phyloP scores from a whole-genome alignment of 2,329 filamentous ascomycete species.

The Trichoderma sp. region DNA sequence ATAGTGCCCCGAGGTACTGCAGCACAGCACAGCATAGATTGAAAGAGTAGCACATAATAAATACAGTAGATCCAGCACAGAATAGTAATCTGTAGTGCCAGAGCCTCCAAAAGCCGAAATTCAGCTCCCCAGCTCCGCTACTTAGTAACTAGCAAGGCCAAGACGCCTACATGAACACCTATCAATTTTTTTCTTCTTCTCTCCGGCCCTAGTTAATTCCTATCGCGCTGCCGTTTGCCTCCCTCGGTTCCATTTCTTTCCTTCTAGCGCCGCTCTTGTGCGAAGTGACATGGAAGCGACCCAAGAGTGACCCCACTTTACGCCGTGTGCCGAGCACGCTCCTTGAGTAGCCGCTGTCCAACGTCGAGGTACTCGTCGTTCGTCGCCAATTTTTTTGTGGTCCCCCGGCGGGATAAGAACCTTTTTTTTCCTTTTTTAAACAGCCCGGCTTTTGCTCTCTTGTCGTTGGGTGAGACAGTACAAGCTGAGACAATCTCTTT shows the following conservation, averaged over 20 bases:
- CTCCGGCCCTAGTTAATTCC: neutral
- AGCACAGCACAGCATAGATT: neutral
- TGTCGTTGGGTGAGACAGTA: neutral
- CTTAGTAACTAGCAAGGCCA: neutral
- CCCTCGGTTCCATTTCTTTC: neutral
- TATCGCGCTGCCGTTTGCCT: neutral
- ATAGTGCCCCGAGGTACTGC: neutral
- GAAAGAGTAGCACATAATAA: neutral
- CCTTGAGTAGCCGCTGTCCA: slow-evolving; percentile 17
- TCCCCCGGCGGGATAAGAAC: slow-evolving; percentile 16
- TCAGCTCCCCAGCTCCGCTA: neutral
- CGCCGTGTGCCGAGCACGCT: slow-evolving; percentile 11
- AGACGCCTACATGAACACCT: neutral
- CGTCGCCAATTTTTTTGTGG: neutral
- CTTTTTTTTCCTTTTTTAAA: slow-evolving; percentile 7
- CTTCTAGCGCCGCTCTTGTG: neutral
- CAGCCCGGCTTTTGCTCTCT: neutral
- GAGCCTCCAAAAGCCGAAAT: neutral
- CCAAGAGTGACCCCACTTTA: slow-evolving; percentile 7
- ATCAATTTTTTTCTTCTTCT: neutral
- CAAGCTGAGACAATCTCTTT: neutral
- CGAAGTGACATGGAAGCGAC: neutral
- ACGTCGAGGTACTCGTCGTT: neutral
- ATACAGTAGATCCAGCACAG: no score
- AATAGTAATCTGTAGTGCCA: neutral